Base-by-base conservation (phyloP, 2,329 filamentous ascomycete genomes). In the Mariannaea sp. region DNA sequence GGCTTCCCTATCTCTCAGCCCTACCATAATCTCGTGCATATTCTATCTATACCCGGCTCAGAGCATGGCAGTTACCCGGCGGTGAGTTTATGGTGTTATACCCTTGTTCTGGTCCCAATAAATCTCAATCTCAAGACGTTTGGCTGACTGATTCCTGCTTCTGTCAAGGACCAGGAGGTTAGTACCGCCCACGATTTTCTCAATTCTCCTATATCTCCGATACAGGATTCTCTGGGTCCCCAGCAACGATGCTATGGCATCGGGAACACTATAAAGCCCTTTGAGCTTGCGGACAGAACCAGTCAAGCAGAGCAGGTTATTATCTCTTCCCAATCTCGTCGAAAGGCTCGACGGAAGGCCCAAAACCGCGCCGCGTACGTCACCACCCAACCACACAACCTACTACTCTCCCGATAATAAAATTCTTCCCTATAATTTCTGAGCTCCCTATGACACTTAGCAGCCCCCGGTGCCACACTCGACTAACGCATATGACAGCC, bases 361-460 rank as follows among this genome's bases (percentile, higher is more conserved):
- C 82, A 85, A 68, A 85, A 85, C 59, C 75, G 82, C 60, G 81
- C 81, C 59, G 82, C 82, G 82, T 85, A 76, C 59, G 82, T 82
- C 42, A 12, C 41, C 43, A 20, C 38, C 24, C 20, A 29, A 12
- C 24, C 22, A 2, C 22, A n/a, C 14, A 36, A 5, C 26, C 24
- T 7, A 13, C 20, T 22, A 9, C 13, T 17, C 10, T 9, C 10
- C 3, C n/a, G 13, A 24, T 13, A 12, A 17, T 24, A 13, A 5
- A 14, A 14, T 14, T 35, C 32, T 17, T 7, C 4, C 4, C 7
- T n/a, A 13, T 20, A 24, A 20, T 9, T 16, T 8, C 27, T 14
- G 7, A 24, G 3, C 6, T 5, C 33, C 29, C 14, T n/a, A 12
- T 12, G 13, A 10, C 10, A 12, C 26, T 7, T 30, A 22, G 7